Evolutionary conservation across 768 basidiomycete genomes (phyloP), one percentile per base, ranked within the genome.

Genomic region (Lactifluus volemus): DNA sequence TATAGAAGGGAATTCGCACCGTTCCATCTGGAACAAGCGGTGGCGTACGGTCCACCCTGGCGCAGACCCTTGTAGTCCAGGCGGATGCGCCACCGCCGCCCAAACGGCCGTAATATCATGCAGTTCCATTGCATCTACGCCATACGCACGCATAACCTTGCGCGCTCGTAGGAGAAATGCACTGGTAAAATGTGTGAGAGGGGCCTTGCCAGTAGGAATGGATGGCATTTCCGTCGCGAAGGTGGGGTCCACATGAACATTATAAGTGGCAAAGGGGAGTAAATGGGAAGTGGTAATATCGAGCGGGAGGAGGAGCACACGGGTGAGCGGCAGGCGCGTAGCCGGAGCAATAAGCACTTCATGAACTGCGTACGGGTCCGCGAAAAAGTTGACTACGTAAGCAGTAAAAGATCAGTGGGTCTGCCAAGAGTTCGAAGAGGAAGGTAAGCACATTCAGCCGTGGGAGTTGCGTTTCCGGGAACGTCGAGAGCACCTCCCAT

Each of bases 401-500:
- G 12, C 29, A 45, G 15, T n/a, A 15, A 11, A 7, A 25, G 4
- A 36, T 67, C 47, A 63, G 38, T 39, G 39, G 19, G 39, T 38
- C 51, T 17, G 19, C 39, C 1, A 10, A 29, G 19, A 19, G 47
- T 38, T 49, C 9, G 50, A 29, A 59, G 29, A 29, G 47, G 19
- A 29, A 59, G 41, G 38, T 70, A 17, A 84, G 72, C 73, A 90
- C 93, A 96, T 72, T 97, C 94, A 60, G 92, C 88, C 3, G 82
- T 78, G 8, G 92, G 83, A 29, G 78, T 83, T 0, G 85, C 88
- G 66, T 96, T 98, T 3, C 94, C 94, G 0, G 94, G 92, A 36
- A 92, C 89, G 65, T 95, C 92, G 25, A 98, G 71, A 2, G 92
- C 88, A 14, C 92, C 94, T n/a, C 94, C 94, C 92, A 98, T 96